Evolutionary conservation across 2,329 filamentous ascomycete genomes (phyloP), one percentile per base, ranked within the genome.

Genomic region (Neonectria neomacrospora): DNA sequence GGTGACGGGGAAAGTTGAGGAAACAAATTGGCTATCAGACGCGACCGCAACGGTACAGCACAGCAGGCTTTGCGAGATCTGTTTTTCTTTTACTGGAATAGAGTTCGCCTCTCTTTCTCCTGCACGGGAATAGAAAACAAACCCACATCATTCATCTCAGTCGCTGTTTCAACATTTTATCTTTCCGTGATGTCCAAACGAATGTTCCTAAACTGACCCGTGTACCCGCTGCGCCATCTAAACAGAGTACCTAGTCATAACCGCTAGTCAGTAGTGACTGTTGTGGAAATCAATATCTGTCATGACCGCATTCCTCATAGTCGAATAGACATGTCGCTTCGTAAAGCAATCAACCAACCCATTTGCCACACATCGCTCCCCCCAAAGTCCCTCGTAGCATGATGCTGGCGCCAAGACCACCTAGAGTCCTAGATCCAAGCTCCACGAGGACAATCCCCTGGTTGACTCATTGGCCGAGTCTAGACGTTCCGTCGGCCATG

Each of bases 61-160:
- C 34, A 37, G 30, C 59, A 61, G 53, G 65, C 64, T 61, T 65
- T 61, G 64, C 62, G 61, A 67, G 62, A 67, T 65, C 56, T 73
- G 58, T 58, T 61, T 72, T 61, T 52, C 42, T 54, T 66, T 68
- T 30, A 63, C 63, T 69, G 60, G 63, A 62, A 64, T 73, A 73
- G 71, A 73, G 62, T 70, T 71, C 65, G 61, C 67, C 69, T 62
- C 67, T 67, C 71, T 70, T 66, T 64, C 56, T 45, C 61, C 23
- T 68, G 58, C 58, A 55, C 47, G 61, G 67, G 63, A 65, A 69
- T 71, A 71, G 61, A 72, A 66, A 73, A 67, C 68, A 63, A 67
- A 64, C 64, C 58, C 60, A 39, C 56, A 59, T 65, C 60, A 64
- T 45, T 56, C 51, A 56, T 57, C 22, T 41, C 28, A 54, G 52